Conservation (phyloP, 1,284 basidiomycete species). For the Ceratobasidium theobromae region DNA sequence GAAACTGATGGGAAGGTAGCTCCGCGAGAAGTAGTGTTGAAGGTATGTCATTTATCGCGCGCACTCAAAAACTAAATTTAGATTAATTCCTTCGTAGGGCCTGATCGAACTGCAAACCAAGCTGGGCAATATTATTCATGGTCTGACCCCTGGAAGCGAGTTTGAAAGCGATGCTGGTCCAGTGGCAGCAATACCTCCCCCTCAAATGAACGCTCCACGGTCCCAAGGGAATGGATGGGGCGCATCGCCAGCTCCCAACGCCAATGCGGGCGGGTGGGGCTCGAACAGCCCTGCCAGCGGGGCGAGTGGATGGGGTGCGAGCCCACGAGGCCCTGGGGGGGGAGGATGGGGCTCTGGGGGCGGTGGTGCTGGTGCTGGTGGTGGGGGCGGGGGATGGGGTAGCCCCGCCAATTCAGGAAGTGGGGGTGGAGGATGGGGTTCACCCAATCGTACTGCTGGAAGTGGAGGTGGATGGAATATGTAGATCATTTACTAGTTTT, state of each 20-base stretch:
- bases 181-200: neutral
- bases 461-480: constrained; percentile 14
- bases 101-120: constrained; percentile 79
- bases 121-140: constrained; percentile 70
- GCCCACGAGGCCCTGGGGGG: constrained; percentile 40
- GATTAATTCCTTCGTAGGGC: too few species aligned
- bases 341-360: constrained; percentile 26
- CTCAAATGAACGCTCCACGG: constrained; percentile 40
- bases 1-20: constrained; percentile 88
- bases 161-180: constrained; percentile 10
- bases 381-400: constrained; percentile 39
- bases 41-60: too few species aligned
- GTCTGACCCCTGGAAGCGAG: neutral
- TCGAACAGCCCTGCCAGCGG: constrained; percentile 41
- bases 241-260: constrained; percentile 38
- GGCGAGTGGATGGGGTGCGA: constrained; percentile 45
- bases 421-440: constrained; percentile 39
- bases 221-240: constrained; percentile 47
- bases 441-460: constrained; percentile 5
- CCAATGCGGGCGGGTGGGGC: constrained; percentile 43
- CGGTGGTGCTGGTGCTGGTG: constrained; percentile 41
- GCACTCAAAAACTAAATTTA: too few species aligned
- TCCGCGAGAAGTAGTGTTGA: constrained; percentile 86
- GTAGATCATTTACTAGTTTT: neutral
- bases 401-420: constrained; percentile 41